These are phyloP conservation scores for Arachnomyces sp. DNA, from an alignment of 2,329 filamentous ascomycete species.

Conservation along the genomic window DNA sequence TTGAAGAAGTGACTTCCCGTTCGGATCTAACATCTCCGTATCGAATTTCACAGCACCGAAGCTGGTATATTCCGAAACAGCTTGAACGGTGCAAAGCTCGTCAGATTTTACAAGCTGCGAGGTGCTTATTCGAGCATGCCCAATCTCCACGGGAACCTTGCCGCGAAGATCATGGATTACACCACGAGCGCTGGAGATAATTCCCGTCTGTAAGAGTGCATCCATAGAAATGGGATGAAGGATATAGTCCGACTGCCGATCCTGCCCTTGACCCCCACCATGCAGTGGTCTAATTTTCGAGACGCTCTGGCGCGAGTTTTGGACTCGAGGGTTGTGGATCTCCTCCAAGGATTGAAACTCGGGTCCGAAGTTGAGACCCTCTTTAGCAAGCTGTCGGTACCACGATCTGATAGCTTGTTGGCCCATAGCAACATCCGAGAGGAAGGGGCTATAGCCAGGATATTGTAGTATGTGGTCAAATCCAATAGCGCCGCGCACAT, in stretches of 20 bases:
- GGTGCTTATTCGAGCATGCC: conserved; percentile 16
- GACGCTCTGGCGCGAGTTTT: conserved; percentile 8
- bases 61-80: conserved; percentile 10
- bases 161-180: conserved; percentile 9
- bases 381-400: conserved; percentile 10
- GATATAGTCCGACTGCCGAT: conserved; percentile 19
- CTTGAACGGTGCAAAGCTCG: no score
- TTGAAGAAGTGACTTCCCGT: neutral
- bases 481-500: no score
- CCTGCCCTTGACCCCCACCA: neutral
- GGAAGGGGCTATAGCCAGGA: no score
- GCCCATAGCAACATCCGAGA: no score
- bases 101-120: neutral
- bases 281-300: conserved; percentile 5
- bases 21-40: conserved; percentile 11
- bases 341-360: conserved; percentile 7
- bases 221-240: conserved; percentile 25
- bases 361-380: conserved; percentile 10
- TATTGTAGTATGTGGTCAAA: no score
- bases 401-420: neutral
- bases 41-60: conserved; percentile 11
- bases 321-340: conserved; percentile 10
- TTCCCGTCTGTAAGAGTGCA: conserved; percentile 15
- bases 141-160: conserved; percentile 13
- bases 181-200: conserved; percentile 11